These are phyloP conservation scores for Musa balbisiana DNA, from an alignment of 202 grass and related monocot species.

Conservation along the genomic window DNA sequence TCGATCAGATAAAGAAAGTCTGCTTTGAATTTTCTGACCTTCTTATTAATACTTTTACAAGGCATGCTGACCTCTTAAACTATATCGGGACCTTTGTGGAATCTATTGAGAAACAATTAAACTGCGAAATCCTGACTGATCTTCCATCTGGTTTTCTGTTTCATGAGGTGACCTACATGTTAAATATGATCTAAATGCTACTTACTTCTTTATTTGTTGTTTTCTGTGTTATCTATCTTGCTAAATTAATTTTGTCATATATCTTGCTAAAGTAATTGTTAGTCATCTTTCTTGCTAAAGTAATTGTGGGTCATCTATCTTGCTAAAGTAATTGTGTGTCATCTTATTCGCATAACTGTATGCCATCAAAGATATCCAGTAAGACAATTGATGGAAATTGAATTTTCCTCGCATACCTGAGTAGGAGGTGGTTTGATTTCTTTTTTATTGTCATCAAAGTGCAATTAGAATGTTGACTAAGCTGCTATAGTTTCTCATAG, in stretches of 20 bases:
- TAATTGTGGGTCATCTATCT: not conserved
- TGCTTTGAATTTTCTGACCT: conserved; percentile 63
- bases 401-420: no score
- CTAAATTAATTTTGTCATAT: not conserved
- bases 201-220: not conserved
- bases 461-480: not conserved
- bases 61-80: conserved; percentile 51
- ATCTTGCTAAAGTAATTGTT: not conserved
- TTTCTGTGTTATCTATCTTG: not conserved
- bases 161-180: conserved; percentile 50
- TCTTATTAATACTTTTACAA: conserved; percentile 44
- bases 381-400: no score
- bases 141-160: conserved; percentile 36
- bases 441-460: not conserved
- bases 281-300: not conserved
- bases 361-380: no score
- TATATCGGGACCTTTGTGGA: conserved; percentile 61
- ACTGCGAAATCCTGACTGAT: conserved; percentile 37
- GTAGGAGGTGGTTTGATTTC: not conserved
- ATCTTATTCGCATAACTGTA: not conserved
- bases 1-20: conserved; percentile 52
- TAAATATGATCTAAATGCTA: not conserved
- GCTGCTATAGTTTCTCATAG: not conserved
- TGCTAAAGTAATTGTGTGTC: not conserved
- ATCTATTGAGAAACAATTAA: conserved; percentile 50